phyloP scores from a whole-genome alignment of 2,329 filamentous ascomycete species.

The Fusarium sp. region DNA sequence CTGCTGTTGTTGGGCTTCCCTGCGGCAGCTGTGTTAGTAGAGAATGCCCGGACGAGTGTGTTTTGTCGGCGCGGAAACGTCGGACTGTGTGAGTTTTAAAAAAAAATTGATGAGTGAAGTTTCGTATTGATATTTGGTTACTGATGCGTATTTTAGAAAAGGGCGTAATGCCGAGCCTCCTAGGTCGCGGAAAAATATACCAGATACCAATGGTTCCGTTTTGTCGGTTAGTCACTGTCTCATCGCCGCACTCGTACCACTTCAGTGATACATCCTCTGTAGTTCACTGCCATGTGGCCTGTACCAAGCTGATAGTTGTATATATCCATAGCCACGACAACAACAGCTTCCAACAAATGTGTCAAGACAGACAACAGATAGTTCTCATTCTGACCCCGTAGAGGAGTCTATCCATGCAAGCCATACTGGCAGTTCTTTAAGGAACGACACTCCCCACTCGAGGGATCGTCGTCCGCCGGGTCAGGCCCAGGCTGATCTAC shows the following conservation, averaged over 20 bases:
- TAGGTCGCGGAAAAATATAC: not conserved
- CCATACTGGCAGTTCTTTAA: not conserved
- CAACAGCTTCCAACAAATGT: not conserved
- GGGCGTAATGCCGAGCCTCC: not conserved
- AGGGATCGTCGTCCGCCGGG: not conserved
- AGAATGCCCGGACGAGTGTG: not conserved
- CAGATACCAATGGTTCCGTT: not conserved
- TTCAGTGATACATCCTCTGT: not conserved
- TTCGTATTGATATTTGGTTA: too few species aligned
- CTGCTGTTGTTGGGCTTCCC: constrained; percentile 15
- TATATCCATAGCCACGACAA: not conserved
- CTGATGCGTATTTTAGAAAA: not conserved
- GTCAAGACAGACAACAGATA: not conserved
- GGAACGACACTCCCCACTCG: not conserved
- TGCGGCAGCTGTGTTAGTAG: constrained; percentile 28
- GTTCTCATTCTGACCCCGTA: rapidly evolving
- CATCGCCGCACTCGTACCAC: not conserved
- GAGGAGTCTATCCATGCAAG: not conserved
- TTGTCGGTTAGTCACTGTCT: not conserved
- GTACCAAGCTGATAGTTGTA: not conserved
- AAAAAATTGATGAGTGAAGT: not conserved
- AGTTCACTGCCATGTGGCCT: not conserved
- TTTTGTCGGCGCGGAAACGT: constrained; percentile 23
- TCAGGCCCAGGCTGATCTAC: constrained; percentile 1
- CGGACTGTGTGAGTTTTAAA: constrained; percentile 8